phyloP scores from a whole-genome alignment of 1,139 yeast species.

The Lodderomyces elongisporus region DNA sequence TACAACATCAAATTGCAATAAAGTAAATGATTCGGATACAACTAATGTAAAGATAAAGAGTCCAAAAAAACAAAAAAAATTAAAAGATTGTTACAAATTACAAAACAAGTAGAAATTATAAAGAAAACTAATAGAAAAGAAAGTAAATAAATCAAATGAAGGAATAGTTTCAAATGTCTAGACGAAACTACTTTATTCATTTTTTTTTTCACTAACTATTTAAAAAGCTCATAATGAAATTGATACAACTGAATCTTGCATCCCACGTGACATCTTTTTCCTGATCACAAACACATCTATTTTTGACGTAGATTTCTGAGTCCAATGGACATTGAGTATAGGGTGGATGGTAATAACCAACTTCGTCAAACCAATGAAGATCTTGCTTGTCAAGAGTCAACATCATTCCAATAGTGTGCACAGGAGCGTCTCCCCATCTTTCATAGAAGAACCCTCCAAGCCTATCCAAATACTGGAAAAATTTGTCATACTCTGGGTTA shows the following conservation, averaged over 20 bases:
- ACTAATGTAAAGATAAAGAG: too few relatives aligned
- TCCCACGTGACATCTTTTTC: slow-evolving; percentile 24
- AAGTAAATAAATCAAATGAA: too few relatives aligned
- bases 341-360: slow-evolving; percentile 35
- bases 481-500: slow-evolving; percentile 18
- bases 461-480: slow-evolving; percentile 24
- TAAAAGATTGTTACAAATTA: too few relatives aligned
- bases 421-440: slow-evolving; percentile 42
- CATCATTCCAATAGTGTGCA: slow-evolving; percentile 29
- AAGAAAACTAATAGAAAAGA: too few relatives aligned
- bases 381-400: slow-evolving; percentile 20
- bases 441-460: slow-evolving; percentile 37
- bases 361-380: slow-evolving; percentile 27
- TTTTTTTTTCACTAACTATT: too few relatives aligned
- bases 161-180: too few relatives aligned
- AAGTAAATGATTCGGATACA: too few relatives aligned
- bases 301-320: slow-evolving; percentile 12
- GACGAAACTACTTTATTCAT: too few relatives aligned
- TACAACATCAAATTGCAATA: too few relatives aligned
- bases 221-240: slow-evolving; percentile 19
- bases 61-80: too few relatives aligned
- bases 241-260: slow-evolving; percentile 27
- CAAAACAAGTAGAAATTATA: too few relatives aligned
- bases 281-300: slow-evolving; percentile 30
- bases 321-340: slow-evolving; percentile 31